These are phyloP conservation scores for Endocalyx cinctus DNA, from an alignment of 2,329 filamentous ascomycete species.

Conservation along the genomic window DNA sequence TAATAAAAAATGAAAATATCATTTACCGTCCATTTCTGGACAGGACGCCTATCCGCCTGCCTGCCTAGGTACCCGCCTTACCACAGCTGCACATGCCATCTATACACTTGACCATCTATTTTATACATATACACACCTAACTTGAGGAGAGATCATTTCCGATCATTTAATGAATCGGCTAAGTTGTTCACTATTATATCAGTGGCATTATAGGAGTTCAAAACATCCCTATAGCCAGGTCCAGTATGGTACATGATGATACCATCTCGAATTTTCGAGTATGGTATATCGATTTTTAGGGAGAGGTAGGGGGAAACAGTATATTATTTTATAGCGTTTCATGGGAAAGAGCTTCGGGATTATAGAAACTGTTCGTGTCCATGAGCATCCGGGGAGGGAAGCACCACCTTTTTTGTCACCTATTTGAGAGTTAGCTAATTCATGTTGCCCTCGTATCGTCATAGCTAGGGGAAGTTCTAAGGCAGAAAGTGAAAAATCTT, in stretches of 20 bases:
- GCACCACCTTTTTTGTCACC: conserved; percentile 24
- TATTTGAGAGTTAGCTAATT: conserved; percentile 18
- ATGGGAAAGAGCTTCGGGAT: too few species aligned
- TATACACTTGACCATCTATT: conserved; percentile 45
- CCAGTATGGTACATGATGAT: conserved; percentile 25
- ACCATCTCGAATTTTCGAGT: conserved; percentile 11
- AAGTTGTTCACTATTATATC: too few species aligned
- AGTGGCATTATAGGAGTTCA: too few species aligned
- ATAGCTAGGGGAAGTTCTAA: too few species aligned
- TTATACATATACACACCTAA: conserved; percentile 45
- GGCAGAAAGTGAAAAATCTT: conserved; percentile 38
- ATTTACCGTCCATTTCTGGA: conserved; percentile 23
- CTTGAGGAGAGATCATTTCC: conserved; percentile 52
- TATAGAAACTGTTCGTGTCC: conserved; percentile 13
- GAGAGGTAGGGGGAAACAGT: too few species aligned
- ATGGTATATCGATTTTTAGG: conserved; percentile 6
- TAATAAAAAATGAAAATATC: conserved; percentile 17
- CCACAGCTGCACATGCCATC: conserved; percentile 31
- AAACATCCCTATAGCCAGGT: too few species aligned
- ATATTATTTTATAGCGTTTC: too few species aligned
- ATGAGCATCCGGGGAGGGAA: conserved; percentile 10
- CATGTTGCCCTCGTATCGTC: too few species aligned
- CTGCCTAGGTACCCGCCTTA: too few species aligned
- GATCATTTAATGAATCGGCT: too few species aligned
- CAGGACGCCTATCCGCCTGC: conserved; percentile 31